A percentile compares a stretch with the other conserved stretches of the same genome.
Conservation (phyloP, 208 protist genomes). For the Entamoeba dispar region DNA sequence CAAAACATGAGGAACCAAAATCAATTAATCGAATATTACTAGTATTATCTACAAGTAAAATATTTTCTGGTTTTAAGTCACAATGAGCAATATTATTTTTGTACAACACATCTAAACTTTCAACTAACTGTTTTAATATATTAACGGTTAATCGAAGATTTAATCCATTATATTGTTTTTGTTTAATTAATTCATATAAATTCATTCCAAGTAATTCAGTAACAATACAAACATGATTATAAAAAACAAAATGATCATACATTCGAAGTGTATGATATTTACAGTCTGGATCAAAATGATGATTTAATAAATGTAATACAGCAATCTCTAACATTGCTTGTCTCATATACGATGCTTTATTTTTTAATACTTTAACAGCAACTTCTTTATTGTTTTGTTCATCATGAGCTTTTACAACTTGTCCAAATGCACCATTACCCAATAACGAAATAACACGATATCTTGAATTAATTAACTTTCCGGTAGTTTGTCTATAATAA, state of each 20-base stretch:
- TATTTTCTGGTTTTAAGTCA: conserved; percentile 53
- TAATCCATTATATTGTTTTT: conserved; percentile 23
- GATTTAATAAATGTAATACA: conserved; percentile 14
- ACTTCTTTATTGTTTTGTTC: not conserved
- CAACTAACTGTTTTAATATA: conserved; percentile 22
- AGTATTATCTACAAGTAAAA: conserved; percentile 34
- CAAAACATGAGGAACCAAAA: conserved; percentile 37
- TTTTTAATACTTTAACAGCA: conserved; percentile 35
- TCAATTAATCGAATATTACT: not conserved
- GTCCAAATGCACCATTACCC: conserved; percentile 66
- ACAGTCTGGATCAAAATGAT: not conserved
- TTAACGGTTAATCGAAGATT: conserved; percentile 30
- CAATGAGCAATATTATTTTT: conserved; percentile 33
- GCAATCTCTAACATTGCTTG: conserved; percentile 26
- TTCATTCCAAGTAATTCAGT: conserved; percentile 61
- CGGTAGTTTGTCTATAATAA: not conserved
- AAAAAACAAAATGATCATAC: conserved; percentile 18
- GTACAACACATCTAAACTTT: not conserved
- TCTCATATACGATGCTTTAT: conserved; percentile 24
- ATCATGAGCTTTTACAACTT: conserved; percentile 49
- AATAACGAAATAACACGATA: not conserved
- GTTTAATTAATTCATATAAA: conserved; percentile 48
- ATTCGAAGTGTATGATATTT: conserved; percentile 9
- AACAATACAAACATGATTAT: conserved; percentile 36
- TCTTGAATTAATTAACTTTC: not conserved